phyloP scores from a whole-genome alignment of 495 filamentous ascomycete species.

The Aspergillus steynii region DNA sequence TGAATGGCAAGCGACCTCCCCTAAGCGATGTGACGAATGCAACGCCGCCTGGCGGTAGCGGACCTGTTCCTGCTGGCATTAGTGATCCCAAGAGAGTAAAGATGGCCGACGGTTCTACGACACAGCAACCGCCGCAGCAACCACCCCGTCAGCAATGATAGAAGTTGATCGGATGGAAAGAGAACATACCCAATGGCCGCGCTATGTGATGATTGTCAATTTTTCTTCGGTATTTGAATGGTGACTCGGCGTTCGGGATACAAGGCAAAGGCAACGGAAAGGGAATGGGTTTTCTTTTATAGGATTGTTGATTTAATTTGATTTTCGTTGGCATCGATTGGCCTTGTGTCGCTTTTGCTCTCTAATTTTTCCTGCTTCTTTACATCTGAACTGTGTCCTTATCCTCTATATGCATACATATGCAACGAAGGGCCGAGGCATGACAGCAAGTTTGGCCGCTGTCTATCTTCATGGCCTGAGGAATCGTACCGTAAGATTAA shows the following conservation, averaged over 20 bases:
- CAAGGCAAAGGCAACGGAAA: not conserved
- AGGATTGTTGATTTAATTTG: not conserved
- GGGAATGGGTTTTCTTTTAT: not conserved
- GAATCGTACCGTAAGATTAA: too few species aligned
- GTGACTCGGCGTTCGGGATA: not conserved
- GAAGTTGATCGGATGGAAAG: not conserved
- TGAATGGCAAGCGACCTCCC: slow-evolving; percentile 48
- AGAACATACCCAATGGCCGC: not conserved
- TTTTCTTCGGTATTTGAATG: not conserved
- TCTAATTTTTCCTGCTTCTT: not conserved
- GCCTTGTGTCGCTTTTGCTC: not conserved
- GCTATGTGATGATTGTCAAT: not conserved
- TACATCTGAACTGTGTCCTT: not conserved
- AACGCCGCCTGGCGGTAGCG: slow-evolving; percentile 22
- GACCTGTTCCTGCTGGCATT: slow-evolving; percentile 23
- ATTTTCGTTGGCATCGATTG: not conserved
- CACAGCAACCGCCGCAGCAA: slow-evolving; percentile 16
- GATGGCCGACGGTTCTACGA: slow-evolving; percentile 7
- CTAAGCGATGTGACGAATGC: slow-evolving; percentile 54
- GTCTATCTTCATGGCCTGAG: too few species aligned
- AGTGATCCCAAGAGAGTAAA: slow-evolving; percentile 40
- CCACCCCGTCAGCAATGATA: slow-evolving; percentile 9
- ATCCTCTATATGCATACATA: not conserved
- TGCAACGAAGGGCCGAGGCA: not conserved
- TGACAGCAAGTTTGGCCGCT: not conserved